A percentile compares a stretch with the other conserved stretches of the same genome.
Conservation (phyloP, 805 yeast genomes). For the Wickerhamomyces queroliae region DNA sequence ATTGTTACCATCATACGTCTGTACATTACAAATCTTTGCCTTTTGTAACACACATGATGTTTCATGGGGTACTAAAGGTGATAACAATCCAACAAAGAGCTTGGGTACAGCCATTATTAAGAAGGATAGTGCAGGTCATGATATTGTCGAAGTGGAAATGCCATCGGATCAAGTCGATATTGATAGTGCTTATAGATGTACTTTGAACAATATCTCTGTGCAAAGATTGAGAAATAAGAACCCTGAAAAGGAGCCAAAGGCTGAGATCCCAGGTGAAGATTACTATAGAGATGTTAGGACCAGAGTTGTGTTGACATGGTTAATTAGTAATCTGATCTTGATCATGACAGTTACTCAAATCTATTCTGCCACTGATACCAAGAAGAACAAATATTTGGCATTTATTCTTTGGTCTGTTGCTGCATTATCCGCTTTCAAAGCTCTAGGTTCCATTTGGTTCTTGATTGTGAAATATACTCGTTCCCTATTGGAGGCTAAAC, state of each 20-base stretch:
- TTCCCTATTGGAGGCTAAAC: conserved; percentile 31
- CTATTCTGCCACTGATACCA: conserved; percentile 59
- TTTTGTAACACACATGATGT: conserved; percentile 98
- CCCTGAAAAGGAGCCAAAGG: conserved; percentile 34
- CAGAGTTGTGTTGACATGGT: conserved; percentile 93
- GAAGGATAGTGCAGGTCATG: conserved; percentile 68
- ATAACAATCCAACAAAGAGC: conserved; percentile 60
- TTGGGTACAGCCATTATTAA: conserved; percentile 74
- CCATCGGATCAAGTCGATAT: conserved; percentile 67
- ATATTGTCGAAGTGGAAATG: conserved; percentile 72
- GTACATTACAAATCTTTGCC: conserved; percentile 91
- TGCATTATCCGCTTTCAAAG: conserved; percentile 73
- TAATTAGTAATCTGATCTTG: conserved; percentile 72
- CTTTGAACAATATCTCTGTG: conserved; percentile 65
- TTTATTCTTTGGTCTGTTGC: conserved; percentile 94
- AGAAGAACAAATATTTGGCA: conserved; percentile 68
- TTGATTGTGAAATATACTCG: conserved; percentile 38
- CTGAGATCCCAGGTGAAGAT: conserved; percentile 52
- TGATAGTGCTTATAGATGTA: conserved; percentile 75
- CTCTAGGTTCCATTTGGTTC: conserved; percentile 72
- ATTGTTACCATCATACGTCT: conserved; percentile 85
- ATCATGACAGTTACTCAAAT: conserved; percentile 87
- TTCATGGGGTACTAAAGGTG: conserved; percentile 99
- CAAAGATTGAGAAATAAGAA: conserved; percentile 55
- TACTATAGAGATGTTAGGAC: conserved; percentile 94